These are phyloP conservation scores for Aspergillus cejpii DNA, from an alignment of 2,329 filamentous ascomycete genomes.

Conservation along the genomic window DNA sequence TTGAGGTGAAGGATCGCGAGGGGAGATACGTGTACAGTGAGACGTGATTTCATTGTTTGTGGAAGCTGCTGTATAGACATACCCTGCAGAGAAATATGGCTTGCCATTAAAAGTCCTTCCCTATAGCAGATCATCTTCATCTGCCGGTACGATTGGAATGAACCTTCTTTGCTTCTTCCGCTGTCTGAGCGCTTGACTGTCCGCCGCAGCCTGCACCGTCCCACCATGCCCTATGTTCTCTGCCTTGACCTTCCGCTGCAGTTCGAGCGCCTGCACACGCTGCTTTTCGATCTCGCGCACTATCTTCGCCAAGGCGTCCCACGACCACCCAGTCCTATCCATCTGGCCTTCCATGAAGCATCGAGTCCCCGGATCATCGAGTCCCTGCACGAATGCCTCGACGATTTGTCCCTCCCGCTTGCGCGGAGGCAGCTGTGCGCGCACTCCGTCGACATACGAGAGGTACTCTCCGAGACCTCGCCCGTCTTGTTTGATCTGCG, in stretches of 20 bases:
- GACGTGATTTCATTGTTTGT: slow-evolving; percentile 44
- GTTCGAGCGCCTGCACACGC: not conserved
- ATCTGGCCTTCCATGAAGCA: slow-evolving; percentile 18
- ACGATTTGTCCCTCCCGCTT: slow-evolving; percentile 21
- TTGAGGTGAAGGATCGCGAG: slow-evolving; percentile 70
- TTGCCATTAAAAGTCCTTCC: not conserved
- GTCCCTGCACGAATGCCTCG: slow-evolving; percentile 28
- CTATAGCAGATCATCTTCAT: slow-evolving; percentile 22
- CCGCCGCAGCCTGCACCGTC: not conserved
- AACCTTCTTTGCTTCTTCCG: slow-evolving; percentile 18
- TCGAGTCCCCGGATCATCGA: slow-evolving; percentile 18
- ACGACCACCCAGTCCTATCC: slow-evolving; percentile 24
- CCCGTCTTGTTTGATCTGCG: slow-evolving; percentile 18
- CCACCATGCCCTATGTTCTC: not conserved
- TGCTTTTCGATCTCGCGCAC: not conserved
- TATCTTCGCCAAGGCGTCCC: slow-evolving; percentile 17
- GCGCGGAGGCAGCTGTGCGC: slow-evolving; percentile 11
- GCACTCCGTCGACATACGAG: slow-evolving; percentile 16
- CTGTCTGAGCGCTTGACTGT: slow-evolving; percentile 1
- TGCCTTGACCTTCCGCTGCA: not conserved
- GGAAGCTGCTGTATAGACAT: slow-evolving; percentile 3
- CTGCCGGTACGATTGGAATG: slow-evolving; percentile 27
- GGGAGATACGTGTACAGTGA: slow-evolving; percentile 70
- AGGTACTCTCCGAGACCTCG: slow-evolving; percentile 24
- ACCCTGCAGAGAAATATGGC: slow-evolving; percentile 1